Evolutionary conservation across 2,329 filamentous ascomycete species (phyloP), one percentile per base, ranked within the genome.

Genomic region (Sarocladium brachiariae): DNA sequence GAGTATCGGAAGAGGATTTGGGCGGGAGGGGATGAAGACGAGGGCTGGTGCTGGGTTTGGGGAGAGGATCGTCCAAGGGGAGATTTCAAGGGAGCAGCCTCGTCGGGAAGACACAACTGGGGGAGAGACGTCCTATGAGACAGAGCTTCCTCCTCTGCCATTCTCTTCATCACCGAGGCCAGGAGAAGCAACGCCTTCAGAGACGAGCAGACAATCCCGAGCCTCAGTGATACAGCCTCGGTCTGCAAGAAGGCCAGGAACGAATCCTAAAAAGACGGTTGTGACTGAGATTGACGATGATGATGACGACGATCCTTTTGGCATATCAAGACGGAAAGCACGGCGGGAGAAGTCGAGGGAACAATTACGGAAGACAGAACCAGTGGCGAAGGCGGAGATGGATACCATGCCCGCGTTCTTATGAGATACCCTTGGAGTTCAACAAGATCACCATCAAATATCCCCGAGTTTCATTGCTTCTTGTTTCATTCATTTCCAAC

Each of bases 391-490:
- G 14, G 45, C 54, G 7, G 52, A 57, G 5, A 56, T 58, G n/a
- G 61, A 66, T 37, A 59, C 59, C n/a, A 70, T 70, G 52, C 67
- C 67, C 4, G 63, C 64, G 4, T 69, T 70, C 53, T 55, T 68
- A 53, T 70, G 54, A 65, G 14, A 21, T 33, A 35, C 31, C 45
- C 27, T 30, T 30, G 7, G n/a, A n/a, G n/a, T n/a, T n/a, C n/a
- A n/a, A n/a, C n/a, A n/a, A n/a, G n/a, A n/a, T n/a, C n/a, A n/a
- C n/a, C n/a, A n/a, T n/a, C n/a, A n/a, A n/a, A 30, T 30, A 13
- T 30, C 7, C 7, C 13, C 27, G 27, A 30, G 27, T 13, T 30
- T 30, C 7, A 30, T 30, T n/a, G 13, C 13, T 7, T 30, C 27
- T 30, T 30, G 27, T 33, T 47, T 19, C 3, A 13, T 47, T 24